Evolutionary conservation across 1,139 yeast genomes (phyloP), one percentile per base, ranked within the genome.

Genomic region (Saccharomyces hybrid): DNA sequence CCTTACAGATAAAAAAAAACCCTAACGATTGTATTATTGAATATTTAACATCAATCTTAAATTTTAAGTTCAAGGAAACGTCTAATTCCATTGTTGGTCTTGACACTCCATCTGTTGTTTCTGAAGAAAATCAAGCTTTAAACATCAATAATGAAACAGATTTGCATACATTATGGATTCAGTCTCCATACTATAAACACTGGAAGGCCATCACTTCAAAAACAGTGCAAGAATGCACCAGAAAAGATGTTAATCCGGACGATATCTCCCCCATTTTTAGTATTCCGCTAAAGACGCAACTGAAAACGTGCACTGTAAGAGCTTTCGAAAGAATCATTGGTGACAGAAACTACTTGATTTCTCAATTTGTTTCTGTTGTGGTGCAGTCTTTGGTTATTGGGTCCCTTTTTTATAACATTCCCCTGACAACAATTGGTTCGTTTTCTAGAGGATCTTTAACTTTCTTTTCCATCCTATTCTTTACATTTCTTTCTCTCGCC

Each of bases 131-230:
- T 64, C 76, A 59, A 83, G 62, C 44, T 16, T 73, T 70, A 55
- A 88, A 82, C 47, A 90, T 91, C 31, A 72, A 76, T 55, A 81
- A 86, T 5, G 79, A 89, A 8, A 74, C 73, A 50, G 93, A 86
- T 64, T 84, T 87, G 65, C 83, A 82, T 56, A 70, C 71, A 5
- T 75, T 75, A 62, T 87, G 95, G 95, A 74, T 73, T 55, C 70
- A 72, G n/a, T 83, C 90, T 3, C 71, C 75, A 1, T 78, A 80
- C 51, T 81, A 77, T 62, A 60, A 67, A 13, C 64, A 65, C 65
- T 55, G 57, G 73, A 78, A 44, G 29, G 73, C 71, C 28, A 80
- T 78, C 46, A 78, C 80, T 44, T 50, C 25, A 44, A 44, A 34
- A 29, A 16, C 29, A n/a, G 23, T 13, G 29, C 14, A n/a, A 50